Evolutionary conservation across 148 eudicot genomes (phyloP).

Genomic region (Camellia sinensis): DNA sequence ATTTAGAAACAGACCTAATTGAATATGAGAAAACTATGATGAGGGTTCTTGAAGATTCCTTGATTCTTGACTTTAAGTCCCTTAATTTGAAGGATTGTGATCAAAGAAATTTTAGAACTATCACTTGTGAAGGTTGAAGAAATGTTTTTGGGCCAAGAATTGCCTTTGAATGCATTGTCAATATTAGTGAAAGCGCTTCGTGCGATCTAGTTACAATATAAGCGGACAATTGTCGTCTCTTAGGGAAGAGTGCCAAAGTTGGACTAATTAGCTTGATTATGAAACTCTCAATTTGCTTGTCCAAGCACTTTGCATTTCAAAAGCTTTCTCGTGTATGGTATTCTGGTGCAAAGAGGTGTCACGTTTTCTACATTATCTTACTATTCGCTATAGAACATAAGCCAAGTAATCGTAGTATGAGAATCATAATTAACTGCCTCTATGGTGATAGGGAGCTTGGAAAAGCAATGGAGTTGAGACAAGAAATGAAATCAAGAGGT

Average conservation of each 20-base stretch:
- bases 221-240: conserved; percentile 34
- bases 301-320: conserved; percentile 31
- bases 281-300: conserved; percentile 46
- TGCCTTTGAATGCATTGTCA: conserved; percentile 42
- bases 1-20: no score
- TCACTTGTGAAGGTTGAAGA: no score
- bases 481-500: conserved; percentile 50
- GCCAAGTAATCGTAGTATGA: conserved; percentile 56
- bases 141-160: conserved; percentile 46
- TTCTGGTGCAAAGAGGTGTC: conserved; percentile 32
- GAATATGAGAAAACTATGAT: no score
- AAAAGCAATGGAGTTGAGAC: conserved; percentile 50
- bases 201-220: not conserved
- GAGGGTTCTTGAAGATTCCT: no score
- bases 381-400: conserved; percentile 28
- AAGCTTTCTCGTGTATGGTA: conserved; percentile 42
- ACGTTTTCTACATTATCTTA: conserved; percentile 34
- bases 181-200: conserved; percentile 29
- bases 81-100: no score
- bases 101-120: no score
- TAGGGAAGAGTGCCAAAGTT: conserved; percentile 32
- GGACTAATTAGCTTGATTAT: not conserved
- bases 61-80: no score
- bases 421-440: conserved; percentile 38
- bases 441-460: conserved; percentile 39